A percentile compares a stretch with the other conserved stretches of the same genome.
Conservation (phyloP, 2,329 filamentous ascomycete species). For the Microdochium bolleyi region DNA sequence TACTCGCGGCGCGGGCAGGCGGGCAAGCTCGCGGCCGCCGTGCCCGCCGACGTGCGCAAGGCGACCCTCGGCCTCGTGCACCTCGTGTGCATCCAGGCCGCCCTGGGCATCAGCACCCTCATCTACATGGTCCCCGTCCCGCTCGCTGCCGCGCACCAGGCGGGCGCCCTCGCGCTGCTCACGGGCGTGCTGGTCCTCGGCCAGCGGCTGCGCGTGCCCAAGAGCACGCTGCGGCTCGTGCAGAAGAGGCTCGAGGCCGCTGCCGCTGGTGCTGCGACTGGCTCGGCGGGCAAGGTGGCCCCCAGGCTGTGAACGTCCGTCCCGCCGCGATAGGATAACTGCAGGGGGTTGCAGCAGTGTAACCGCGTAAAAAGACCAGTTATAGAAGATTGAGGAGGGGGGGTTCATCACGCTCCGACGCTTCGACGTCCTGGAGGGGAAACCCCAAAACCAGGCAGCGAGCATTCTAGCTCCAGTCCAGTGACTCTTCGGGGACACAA, state of each 20-base stretch:
- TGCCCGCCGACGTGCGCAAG: constrained; percentile 58
- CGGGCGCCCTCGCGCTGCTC: constrained; percentile 76
- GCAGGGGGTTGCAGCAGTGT: no score
- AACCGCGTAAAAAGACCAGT: no score
- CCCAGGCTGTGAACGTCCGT: neutral
- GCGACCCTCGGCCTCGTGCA: constrained; percentile 76
- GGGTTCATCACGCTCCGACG: no score
- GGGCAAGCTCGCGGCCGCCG: constrained; percentile 43
- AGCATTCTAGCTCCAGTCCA: no score
- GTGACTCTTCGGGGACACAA: no score
- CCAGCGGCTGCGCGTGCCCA: constrained; percentile 68
- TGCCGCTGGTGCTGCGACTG: neutral
- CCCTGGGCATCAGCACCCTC: constrained; percentile 81
- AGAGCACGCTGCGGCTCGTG: constrained; percentile 52
- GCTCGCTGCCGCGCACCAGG: constrained; percentile 86
- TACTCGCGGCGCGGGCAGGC: constrained; percentile 58
- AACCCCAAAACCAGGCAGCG: no score
- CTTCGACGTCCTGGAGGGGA: no score
- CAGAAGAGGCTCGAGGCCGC: constrained; percentile 33
- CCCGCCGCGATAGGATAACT: no score
- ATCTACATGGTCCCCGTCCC: constrained; percentile 89
- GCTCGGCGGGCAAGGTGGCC: neutral
- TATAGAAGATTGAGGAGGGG: no score
- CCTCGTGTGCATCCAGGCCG: constrained; percentile 72
- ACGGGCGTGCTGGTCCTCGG: constrained; percentile 76